Base-by-base conservation (phyloP, 805 yeast genomes). In the Lipomyces oligophaga region DNA sequence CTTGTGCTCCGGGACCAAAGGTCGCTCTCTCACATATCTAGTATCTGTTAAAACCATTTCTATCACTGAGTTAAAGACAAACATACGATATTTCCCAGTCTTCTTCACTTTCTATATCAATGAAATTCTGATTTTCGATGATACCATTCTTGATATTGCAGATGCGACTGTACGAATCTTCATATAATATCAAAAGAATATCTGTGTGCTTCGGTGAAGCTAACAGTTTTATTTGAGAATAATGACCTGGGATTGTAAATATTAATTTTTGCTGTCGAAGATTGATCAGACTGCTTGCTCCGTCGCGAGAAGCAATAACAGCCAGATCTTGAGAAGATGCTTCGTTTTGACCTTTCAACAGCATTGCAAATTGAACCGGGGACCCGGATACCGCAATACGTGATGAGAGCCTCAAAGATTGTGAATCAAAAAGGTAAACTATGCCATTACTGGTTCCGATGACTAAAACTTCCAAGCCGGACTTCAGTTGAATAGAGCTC, bases 231-330 rank as follows among this genome's bases (percentile, higher is more conserved):
- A 52, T 40, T 21, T 32, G 54, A 4, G 49, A 40, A 27, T 38
- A 38, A 30, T 52, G 54, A 10, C 57, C 58, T 2, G 58, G 58
- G 30, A 54, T 34, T 3, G 58, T 52, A 37, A 44, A 52, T 20
- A 52, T 30, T 16, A 37, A 48, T 27, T 24, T 30, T 10, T 35
- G 34, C 11, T 38, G 31, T 18, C 20, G 30, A n/a, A 39, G 18
- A 28, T 54, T 30, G 19, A 52, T 45, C 7, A 52, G 24, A 22
- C 54, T 40, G 3, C 48, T 52, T 7, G 53, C 45, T 13, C 57
- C 57, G 28, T 54, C 58, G 11, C 48, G 31, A 5, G 47, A 44
- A 5, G 57, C 38, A 24, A 52, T 34, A 16, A 49, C 47, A n/a
- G 48, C 28, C 10, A 51, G 35, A 16, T 49, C 52, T 10, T 43